Evolutionary conservation across 768 basidiomycete genomes (phyloP), one percentile per base, ranked within the genome.

Genomic region (Lentinula sp.): DNA sequence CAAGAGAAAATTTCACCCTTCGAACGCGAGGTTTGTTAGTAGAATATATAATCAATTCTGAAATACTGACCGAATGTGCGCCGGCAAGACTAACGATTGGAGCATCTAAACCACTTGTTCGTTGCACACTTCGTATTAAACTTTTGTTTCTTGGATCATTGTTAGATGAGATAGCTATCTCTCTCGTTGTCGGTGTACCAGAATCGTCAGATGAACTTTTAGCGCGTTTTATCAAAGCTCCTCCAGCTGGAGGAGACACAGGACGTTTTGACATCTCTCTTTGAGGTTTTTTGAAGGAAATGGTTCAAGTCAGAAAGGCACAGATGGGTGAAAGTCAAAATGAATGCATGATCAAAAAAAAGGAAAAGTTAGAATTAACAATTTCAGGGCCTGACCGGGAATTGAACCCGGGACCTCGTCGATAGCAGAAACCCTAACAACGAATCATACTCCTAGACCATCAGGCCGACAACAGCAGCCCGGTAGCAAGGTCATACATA

Each of bases 31-130:
- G 10, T 42, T 45, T 32, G 28, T 28, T 23, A 6, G 46, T 32
- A 6, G 11, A 10, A 21, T 11, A 35, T 10, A n/a, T 28, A 3
- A 28, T 3, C 2, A 28, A 28, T 28, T 28, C 28, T 28, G 28
- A 62, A 49, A 48, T 7, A 77, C 89, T 67, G 73, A 95, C 91
- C 53, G 86, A 81, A 75, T 97, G 94, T 4, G 94, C 88, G 2
- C 96, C 92, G 15, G 85, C 81, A 63, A 99, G 77, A 67, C 90
- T 91, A 68, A 98, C 85, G 68, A 99, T 98, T 32, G 97, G 97
- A 46, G 95, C 94, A 66, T 93, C 89, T 43, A 98, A 81, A 65
- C 83, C 88, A 74, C 91, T 94, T n/a, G 97, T 99, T 50, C 97
- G 82, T 71, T 92, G 90, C 31, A 98, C 84, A 23, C 84, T 89